Evolutionary conservation across 1,139 yeast species (phyloP).

Genomic region (Taphrina betulina): DNA sequence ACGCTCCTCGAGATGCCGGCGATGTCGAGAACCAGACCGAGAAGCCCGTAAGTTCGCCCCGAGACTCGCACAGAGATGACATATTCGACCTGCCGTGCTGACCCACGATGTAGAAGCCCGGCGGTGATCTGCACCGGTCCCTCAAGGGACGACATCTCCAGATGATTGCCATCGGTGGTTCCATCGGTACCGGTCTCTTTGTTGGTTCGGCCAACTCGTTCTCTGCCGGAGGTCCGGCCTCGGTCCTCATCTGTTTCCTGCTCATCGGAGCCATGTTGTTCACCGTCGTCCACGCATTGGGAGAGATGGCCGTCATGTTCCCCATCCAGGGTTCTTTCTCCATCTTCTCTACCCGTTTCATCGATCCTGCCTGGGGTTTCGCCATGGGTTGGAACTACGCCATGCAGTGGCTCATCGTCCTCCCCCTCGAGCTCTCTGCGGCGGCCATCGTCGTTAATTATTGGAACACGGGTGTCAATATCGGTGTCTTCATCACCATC

Average conservation of each 20-base stretch:
- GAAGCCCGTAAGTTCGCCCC: constrained; percentile 9
- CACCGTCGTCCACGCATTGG: constrained; percentile 58
- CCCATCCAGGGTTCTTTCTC: constrained; percentile 65
- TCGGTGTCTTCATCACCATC: constrained; percentile 65
- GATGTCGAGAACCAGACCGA: constrained; percentile 11
- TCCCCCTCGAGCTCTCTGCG: constrained; percentile 78
- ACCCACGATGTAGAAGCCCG: constrained; percentile 9
- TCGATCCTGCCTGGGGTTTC: constrained; percentile 68
- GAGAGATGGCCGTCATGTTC: constrained; percentile 61
- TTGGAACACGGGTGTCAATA: constrained; percentile 55
- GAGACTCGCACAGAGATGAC: not conserved
- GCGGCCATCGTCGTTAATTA: constrained; percentile 69
- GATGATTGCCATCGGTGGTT: constrained; percentile 63
- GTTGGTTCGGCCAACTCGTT: constrained; percentile 65
- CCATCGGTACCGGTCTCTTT: constrained; percentile 62
- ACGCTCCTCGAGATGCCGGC: not conserved
- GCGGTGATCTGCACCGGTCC: constrained; percentile 43
- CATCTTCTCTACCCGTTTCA: constrained; percentile 55
- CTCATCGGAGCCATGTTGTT: constrained; percentile 50
- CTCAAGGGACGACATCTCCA: constrained; percentile 52
- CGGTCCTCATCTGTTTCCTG: constrained; percentile 57
- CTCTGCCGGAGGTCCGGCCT: constrained; percentile 64
- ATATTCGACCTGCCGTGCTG: not conserved
- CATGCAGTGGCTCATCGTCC: constrained; percentile 72
- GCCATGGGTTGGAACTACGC: constrained; percentile 68